A percentile compares a stretch with the other conserved stretches of the same genome.
These are phyloP conservation scores for Cryptosporidium sp. DNA, from an alignment of 169 alveolate genomes.

Conservation along the genomic window DNA sequence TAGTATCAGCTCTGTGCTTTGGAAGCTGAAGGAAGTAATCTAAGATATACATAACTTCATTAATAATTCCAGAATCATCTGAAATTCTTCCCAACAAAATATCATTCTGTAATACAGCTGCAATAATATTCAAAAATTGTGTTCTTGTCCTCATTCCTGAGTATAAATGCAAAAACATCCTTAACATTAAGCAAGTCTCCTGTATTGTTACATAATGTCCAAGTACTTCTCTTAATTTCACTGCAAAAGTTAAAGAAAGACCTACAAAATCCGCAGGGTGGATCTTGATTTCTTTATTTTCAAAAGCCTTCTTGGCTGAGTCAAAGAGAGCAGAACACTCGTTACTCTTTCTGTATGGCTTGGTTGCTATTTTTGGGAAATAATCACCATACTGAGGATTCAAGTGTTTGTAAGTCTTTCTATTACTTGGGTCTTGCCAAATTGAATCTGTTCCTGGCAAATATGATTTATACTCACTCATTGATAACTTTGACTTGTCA, in stretches of 20 bases:
- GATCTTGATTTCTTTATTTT: slow-evolving; percentile 19
- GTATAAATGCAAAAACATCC: slow-evolving; percentile 46
- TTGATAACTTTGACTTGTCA: neutral
- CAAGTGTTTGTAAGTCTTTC: slow-evolving; percentile 35
- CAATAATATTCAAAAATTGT: slow-evolving; percentile 57
- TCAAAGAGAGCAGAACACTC: slow-evolving; percentile 61
- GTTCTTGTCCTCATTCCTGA: slow-evolving; percentile 70
- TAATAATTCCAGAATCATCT: neutral
- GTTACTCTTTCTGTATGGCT: slow-evolving; percentile 54
- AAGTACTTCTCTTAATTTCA: slow-evolving; percentile 34
- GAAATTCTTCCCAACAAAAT: slow-evolving; percentile 38
- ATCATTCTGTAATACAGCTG: slow-evolving; percentile 60
- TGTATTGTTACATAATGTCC: slow-evolving; percentile 37
- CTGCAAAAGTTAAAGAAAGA: slow-evolving; percentile 35
- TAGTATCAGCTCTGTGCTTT: slow-evolving; percentile 49
- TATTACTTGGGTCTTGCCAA: slow-evolving; percentile 53
- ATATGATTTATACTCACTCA: slow-evolving; percentile 18
- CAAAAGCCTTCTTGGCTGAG: slow-evolving; percentile 49
- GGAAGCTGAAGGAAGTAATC: slow-evolving; percentile 50
- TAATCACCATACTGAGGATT: slow-evolving; percentile 49
- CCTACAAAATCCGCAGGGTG: slow-evolving; percentile 51
- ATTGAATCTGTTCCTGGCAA: slow-evolving; percentile 29
- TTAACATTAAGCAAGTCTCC: slow-evolving; percentile 53
- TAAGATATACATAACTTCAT: neutral
- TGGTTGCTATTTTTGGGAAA: slow-evolving; percentile 46